Percentiles rank a stretch among this genome's conserved stretches.
phyloP scores from a whole-genome alignment of 2,329 filamentous ascomycete species.

The Penicillium fuscoglaucum region DNA sequence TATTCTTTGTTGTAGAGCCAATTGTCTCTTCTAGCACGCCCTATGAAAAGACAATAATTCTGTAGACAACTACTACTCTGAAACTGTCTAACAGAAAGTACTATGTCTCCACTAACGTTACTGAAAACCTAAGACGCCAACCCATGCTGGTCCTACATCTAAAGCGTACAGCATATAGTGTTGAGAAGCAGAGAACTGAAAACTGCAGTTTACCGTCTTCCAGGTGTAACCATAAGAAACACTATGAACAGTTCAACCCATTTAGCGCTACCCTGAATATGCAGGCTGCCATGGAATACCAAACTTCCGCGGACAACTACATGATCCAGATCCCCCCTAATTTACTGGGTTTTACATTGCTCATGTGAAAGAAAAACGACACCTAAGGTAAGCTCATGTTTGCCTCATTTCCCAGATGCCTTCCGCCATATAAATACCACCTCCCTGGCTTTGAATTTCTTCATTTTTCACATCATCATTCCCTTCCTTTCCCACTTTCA shows the following conservation, averaged over 20 bases:
- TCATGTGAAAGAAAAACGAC: not conserved
- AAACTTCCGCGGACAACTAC: not conserved
- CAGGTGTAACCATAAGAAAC: not conserved
- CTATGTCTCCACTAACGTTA: too few species aligned
- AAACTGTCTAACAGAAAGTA: too few species aligned
- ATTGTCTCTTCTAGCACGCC: too few species aligned
- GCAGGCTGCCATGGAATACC: not conserved
- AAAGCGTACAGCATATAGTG: not conserved
- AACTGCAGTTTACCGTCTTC: not conserved
- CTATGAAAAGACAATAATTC: too few species aligned
- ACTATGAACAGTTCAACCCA: not conserved
- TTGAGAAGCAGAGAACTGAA: not conserved
- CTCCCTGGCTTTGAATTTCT: not conserved
- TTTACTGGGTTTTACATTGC: not conserved
- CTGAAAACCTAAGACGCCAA: not conserved
- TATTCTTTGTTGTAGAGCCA: too few species aligned
- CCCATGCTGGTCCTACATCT: not conserved
- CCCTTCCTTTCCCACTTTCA: not conserved
- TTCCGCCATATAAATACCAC: not conserved
- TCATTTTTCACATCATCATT: not conserved
- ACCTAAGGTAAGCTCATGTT: not conserved
- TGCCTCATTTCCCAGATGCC: not conserved
- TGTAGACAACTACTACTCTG: too few species aligned
- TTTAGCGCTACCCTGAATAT: not conserved
- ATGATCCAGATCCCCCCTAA: not conserved